These are phyloP conservation scores for Pugionium dolabratum DNA, from an alignment of 345 rosid species.

Conservation along the genomic window DNA sequence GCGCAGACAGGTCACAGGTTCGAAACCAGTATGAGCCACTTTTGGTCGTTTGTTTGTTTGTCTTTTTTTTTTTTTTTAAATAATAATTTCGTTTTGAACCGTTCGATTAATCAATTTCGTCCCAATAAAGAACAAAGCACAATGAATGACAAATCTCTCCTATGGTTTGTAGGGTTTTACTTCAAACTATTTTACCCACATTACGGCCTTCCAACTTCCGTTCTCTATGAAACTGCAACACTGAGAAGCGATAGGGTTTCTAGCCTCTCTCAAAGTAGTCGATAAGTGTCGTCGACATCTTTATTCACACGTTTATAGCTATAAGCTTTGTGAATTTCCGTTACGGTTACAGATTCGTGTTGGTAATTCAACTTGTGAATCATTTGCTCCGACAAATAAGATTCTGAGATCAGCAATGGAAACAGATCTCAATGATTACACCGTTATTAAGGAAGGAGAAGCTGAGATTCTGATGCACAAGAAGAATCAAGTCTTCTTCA, in stretches of 20 bases:
- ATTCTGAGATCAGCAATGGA: slow-evolving; percentile 36
- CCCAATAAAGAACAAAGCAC: neutral
- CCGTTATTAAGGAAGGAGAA: slow-evolving; percentile 88
- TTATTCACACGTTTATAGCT: neutral
- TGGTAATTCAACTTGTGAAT: slow-evolving; percentile 16
- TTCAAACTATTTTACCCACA: slow-evolving; percentile 3
- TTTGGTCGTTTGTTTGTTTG: neutral
- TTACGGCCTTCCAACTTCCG: slow-evolving; percentile 1
- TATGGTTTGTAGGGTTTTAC: slow-evolving; percentile 33
- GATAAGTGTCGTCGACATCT: slow-evolving; percentile 24
- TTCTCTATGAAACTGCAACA: slow-evolving; percentile 21
- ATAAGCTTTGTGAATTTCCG: slow-evolving; percentile 10
- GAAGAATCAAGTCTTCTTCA: slow-evolving; percentile 90
- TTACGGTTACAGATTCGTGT: slow-evolving; percentile 32
- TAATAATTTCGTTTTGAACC: slow-evolving; percentile 7
- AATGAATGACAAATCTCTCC: neutral
- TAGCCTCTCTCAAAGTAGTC: slow-evolving; percentile 19
- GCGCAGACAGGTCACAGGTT: too few species aligned
- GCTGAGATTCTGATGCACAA: slow-evolving; percentile 97
- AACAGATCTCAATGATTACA: slow-evolving; percentile 66
- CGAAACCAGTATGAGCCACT: too few species aligned
- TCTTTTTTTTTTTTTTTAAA: neutral
- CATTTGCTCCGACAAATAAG: slow-evolving; percentile 21
- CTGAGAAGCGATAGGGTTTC: slow-evolving; percentile 25
- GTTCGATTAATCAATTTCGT: neutral